These are phyloP conservation scores for Cinchona pubescens DNA, from an alignment of 257 asterid genomes.

Conservation along the genomic window DNA sequence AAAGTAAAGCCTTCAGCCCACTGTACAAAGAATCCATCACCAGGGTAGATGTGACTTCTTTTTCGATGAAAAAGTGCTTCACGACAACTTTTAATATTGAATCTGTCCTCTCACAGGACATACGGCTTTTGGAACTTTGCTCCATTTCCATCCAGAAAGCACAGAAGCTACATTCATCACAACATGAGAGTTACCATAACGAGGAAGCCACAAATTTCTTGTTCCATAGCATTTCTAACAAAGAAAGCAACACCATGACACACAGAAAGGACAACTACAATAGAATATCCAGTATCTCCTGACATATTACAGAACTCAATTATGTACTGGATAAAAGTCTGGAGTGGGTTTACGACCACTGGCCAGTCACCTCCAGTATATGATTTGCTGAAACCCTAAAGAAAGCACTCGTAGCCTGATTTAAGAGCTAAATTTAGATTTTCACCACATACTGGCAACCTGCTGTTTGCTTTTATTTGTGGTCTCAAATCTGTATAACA, in stretches of 20 bases:
- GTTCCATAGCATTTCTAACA: not conserved
- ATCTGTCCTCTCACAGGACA: conserved; percentile 76
- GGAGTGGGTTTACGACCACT: not conserved
- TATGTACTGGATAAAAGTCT: not conserved
- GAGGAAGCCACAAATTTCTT: not conserved
- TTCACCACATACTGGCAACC: not conserved
- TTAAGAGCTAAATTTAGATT: not conserved
- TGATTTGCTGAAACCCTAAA: not conserved
- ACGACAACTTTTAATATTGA: conserved; percentile 75
- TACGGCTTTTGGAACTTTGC: conserved; percentile 51
- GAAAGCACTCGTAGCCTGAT: not conserved
- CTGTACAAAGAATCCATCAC: conserved; percentile 95
- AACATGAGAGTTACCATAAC: conserved; percentile 21
- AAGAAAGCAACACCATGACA: not conserved
- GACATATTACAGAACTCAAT: not conserved
- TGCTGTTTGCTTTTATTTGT: not conserved
- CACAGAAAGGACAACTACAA: not conserved
- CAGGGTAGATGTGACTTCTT: conserved; percentile 92
- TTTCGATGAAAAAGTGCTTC: conserved; percentile 84
- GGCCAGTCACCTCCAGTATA: not conserved
- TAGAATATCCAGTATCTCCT: not conserved
- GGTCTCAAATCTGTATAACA: not conserved
- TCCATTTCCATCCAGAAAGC: conserved; percentile 86
- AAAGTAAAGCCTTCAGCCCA: conserved; percentile 91
- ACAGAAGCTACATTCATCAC: conserved; percentile 60